phyloP scores from a whole-genome alignment of 495 filamentous ascomycete species.

The Penicillium coprophilum region DNA sequence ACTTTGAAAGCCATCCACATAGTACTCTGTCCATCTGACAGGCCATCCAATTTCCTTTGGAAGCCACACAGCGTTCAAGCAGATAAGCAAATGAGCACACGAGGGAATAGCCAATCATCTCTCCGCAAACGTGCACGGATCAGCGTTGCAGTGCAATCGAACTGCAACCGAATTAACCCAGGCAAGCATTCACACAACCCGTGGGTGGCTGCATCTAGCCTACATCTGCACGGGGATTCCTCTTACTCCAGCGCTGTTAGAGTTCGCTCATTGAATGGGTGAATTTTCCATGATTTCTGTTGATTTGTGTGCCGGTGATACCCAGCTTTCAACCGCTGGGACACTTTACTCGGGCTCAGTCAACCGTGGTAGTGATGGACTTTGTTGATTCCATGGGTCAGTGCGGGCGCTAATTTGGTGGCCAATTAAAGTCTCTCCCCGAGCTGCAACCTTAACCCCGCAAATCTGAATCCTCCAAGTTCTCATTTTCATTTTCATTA shows the following conservation, averaged over 20 bases:
- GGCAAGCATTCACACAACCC: not conserved
- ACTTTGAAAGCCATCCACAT: not conserved
- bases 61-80: not conserved
- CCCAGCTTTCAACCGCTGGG: not conserved
- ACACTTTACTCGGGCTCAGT: not conserved
- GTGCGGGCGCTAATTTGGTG: slow-evolving; percentile 8
- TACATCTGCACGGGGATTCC: not conserved
- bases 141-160: not conserved
- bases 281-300: too few species aligned
- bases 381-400: not conserved
- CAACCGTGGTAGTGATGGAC: not conserved
- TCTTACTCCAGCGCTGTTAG: not conserved
- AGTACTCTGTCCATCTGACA: not conserved
- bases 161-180: not conserved
- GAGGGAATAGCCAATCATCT: not conserved
- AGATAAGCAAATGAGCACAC: not conserved
- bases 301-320: not conserved
- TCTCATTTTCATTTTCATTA: not conserved
- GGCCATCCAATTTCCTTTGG: not conserved
- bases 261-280: too few species aligned
- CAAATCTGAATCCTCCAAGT: slow-evolving; percentile 17
- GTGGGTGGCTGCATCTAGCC: not conserved
- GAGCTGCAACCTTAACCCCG: slow-evolving; percentile 37
- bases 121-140: not conserved
- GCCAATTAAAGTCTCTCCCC: not conserved